These are phyloP conservation scores for Rhizophora mangle DNA, from an alignment of 345 rosid species.

Conservation along the genomic window DNA sequence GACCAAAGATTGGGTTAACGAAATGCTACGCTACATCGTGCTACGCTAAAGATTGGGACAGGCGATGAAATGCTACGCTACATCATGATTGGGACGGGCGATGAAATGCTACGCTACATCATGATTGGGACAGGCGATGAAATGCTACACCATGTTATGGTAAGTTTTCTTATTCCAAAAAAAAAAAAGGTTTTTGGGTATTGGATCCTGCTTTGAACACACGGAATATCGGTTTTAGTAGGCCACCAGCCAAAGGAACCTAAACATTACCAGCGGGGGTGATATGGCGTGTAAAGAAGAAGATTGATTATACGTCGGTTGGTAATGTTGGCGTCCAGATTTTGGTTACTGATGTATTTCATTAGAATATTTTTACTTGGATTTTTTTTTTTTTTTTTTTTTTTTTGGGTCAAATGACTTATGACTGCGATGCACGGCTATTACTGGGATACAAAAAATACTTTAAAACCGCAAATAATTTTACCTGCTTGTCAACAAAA, in stretches of 20 bases:
- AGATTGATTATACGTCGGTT: constrained; percentile 14
- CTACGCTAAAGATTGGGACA: constrained; percentile 43
- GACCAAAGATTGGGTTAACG: constrained; percentile 3
- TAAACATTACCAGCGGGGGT: constrained; percentile 46
- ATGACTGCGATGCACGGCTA: too few relatives aligned
- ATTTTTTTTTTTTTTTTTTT: too few relatives aligned
- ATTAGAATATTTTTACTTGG: background rate
- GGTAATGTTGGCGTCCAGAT: constrained; percentile 51
- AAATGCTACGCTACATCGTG: constrained; percentile 2
- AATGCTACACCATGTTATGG: background rate
- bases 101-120: background rate
- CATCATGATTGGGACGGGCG: constrained; percentile 32
- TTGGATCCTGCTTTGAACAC: constrained; percentile 3
- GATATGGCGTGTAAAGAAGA: constrained; percentile 10
- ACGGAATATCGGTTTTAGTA: constrained; percentile 30
- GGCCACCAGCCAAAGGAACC: constrained; percentile 50
- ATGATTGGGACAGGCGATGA: constrained; percentile 30
- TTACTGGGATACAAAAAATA: too few relatives aligned
- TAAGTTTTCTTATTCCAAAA: constrained; percentile 1
- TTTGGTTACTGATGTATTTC: constrained; percentile 21
- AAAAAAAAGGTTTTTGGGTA: background rate
- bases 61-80: background rate
- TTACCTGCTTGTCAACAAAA: too few relatives aligned
- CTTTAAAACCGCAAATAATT: too few relatives aligned
- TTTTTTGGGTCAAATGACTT: too few relatives aligned